Base-by-base conservation (phyloP, 805 yeast genomes). In the Candida loeiensis region DNA sequence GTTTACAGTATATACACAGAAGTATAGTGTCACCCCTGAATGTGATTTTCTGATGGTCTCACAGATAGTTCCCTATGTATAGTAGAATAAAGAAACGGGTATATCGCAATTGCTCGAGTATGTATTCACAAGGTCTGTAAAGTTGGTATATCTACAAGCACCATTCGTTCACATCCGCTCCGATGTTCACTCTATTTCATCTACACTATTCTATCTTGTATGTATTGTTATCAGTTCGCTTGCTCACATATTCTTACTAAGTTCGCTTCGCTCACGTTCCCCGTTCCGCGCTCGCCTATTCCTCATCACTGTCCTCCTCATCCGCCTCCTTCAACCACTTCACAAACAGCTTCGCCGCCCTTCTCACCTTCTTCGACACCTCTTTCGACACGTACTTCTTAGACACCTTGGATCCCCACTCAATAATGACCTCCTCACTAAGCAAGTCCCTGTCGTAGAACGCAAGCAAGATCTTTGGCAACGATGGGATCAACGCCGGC, bases 291-390 rank as follows among this genome's bases (percentile, higher is more conserved):
- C 24, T 21, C 9, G 15, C 17, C 22, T 38, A 78, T 49, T 80
- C 87, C 35, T 79, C 83, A 50, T 79, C 85, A 49, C 76, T 74
- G 8, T 26, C 31, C 48, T 82, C 91, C 60, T 80, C 83, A 52
- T 88, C 96, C 45, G 99, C 98, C 64, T 85, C 90, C 59, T 88
- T 82, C 51, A 93, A 78, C 99, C 99, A 93, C 50, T 84, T 80
- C 48, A 93, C 71, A 69, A 93, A 93, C 21, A 98, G 95, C 68
- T 89, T 90, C 45, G 97, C 97, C 34, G 96, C 93, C 67, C 82
- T 86, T 66, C 96, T 85, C 37, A 90, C 95, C 76, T 86, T 91
- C 72, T 91, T 91, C 39, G 95, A 83, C 24, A 80, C 74, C 34
- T 88, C 95, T 71, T 91, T 93, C 46, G 95, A 85, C 45, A 93